Base-by-base conservation (phyloP, 2,329 filamentous ascomycete species). In the Colletotrichum aenigma region DNA sequence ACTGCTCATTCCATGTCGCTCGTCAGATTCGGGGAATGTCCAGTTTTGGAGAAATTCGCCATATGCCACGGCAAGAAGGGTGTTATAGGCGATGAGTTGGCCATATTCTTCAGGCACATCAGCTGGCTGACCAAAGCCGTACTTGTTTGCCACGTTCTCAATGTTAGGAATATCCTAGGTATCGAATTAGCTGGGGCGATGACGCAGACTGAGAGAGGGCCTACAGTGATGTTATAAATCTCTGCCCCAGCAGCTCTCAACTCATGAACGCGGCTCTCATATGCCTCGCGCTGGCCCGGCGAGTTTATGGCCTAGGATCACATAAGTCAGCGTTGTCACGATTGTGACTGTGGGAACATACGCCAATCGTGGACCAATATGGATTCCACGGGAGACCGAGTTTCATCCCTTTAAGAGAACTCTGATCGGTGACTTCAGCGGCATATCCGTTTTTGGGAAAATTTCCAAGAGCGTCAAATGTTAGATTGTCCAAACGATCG, bases 1-100 rank as follows among this genome's bases (percentile, higher is more conserved):
- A 12, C 58, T 65, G 21, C 28, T 74, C 76, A 79, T 79, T 24
- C 68, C 70, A n/a, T 67, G 56, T 1, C 78, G 70, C 38, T 77
- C 67, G 61, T 79, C 78, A 6, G 21, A 28, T 12, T 58, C 61
- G 6, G 73, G 73, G 28, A 75, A 79, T 2, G 65, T 76, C 77
- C 77, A 79, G 30, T 76, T 66, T 7, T 74, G 65, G 4, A 79
- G 73, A 73, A 77, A 78, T 34, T 78, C 78, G n/a, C 67, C 78
- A 15, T 79, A 79, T 13, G 64, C 78, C 7, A 78, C 78, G 2
- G 77, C 76, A 6, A 79, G 74, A 28, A 79, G 77, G 1, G 76
- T 75, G n/a, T 75, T 71, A 30, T 72, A 78, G 15, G 66, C 69
- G 18, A 77, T 67, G n/a, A 72, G 32, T 13, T 79, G 78, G 18